Evolutionary conservation across 768 basidiomycete genomes (phyloP).

Genomic region (Terana coerulea): DNA sequence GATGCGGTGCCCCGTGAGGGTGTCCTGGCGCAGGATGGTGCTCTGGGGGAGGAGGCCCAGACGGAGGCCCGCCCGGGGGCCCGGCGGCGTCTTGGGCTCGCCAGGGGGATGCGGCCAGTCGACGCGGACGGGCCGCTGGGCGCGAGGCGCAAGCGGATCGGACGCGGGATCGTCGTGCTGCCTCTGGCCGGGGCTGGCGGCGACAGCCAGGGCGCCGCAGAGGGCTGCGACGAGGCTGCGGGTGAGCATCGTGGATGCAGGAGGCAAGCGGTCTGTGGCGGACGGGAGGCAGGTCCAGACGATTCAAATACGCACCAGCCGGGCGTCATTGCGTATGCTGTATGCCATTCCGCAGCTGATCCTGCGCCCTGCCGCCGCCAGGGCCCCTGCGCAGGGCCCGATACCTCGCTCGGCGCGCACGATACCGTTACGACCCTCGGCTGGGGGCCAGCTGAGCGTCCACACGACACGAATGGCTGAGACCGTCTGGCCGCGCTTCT

Average conservation of each 20-base stretch:
- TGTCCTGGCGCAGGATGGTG: neutral
- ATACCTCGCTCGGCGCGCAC: conserved; percentile 3
- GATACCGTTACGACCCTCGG: no score
- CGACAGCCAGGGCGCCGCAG: conserved; percentile 17
- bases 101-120: neutral
- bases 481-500: no score
- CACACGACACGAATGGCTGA: no score
- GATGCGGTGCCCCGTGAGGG: neutral
- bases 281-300: neutral
- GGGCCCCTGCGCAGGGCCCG: conserved; percentile 1
- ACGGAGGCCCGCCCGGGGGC: neutral
- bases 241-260: conserved; percentile 15
- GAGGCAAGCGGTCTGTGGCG: neutral
- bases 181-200: conserved; percentile 9
- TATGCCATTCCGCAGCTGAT: conserved; percentile 6
- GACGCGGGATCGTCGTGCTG: neutral
- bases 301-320: neutral
- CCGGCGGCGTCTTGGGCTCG: neutral
- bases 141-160: no score
- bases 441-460: no score
- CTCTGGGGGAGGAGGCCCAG: conserved; percentile 2
- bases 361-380: neutral
- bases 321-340: conserved; percentile 1
- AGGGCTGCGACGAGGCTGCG: conserved; percentile 20
- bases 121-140: neutral